Conservation (phyloP, 495 filamentous ascomycete genomes). For the Aspergillus sclerotioniger region DNA sequence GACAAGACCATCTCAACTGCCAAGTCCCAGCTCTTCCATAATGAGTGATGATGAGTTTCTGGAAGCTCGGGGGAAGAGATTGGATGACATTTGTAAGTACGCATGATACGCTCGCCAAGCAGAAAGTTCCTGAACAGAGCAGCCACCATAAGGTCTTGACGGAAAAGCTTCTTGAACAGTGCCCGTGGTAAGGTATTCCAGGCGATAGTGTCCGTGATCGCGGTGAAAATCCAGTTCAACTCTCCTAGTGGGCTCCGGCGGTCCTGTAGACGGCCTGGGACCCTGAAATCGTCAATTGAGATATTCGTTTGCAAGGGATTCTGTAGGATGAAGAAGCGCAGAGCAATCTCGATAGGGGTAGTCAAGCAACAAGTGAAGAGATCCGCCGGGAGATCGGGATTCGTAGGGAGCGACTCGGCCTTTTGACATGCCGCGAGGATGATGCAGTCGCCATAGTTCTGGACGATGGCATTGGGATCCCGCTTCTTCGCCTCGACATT, state of each 20-base stretch:
- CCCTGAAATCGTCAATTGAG: slow-evolving; percentile 73
- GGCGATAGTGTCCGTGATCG: slow-evolving; percentile 97
- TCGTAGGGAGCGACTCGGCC: slow-evolving; percentile 92
- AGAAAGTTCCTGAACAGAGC: slow-evolving; percentile 96
- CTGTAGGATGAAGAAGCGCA: slow-evolving; percentile 91
- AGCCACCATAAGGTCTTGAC: slow-evolving; percentile 98
- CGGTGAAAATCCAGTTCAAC: slow-evolving; percentile 99
- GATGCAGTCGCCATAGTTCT: slow-evolving; percentile 75
- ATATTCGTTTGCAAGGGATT: slow-evolving; percentile 78
- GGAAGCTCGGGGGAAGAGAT: slow-evolving; percentile 86
- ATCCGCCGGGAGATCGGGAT: slow-evolving; percentile 90
- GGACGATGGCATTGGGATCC: slow-evolving; percentile 70
- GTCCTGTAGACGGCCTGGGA: slow-evolving; percentile 81
- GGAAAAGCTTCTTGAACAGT: slow-evolving; percentile 92
- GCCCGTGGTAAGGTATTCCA: slow-evolving; percentile 91
- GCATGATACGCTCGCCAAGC: slow-evolving; percentile 92
- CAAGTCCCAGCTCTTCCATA: slow-evolving; percentile 98
- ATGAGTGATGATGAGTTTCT: slow-evolving; percentile 84
- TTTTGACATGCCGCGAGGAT: slow-evolving; percentile 89
- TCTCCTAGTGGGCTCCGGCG: slow-evolving; percentile 94
- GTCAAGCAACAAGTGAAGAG: slow-evolving; percentile 95
- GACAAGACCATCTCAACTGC: slow-evolving; percentile 95
- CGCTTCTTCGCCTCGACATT: slow-evolving; percentile 66
- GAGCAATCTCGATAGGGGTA: slow-evolving; percentile 93
- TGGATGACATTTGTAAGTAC: slow-evolving; percentile 89